Base-by-base conservation (phyloP, 2,329 filamentous ascomycete genomes). In the Aspergillus neotritici region DNA sequence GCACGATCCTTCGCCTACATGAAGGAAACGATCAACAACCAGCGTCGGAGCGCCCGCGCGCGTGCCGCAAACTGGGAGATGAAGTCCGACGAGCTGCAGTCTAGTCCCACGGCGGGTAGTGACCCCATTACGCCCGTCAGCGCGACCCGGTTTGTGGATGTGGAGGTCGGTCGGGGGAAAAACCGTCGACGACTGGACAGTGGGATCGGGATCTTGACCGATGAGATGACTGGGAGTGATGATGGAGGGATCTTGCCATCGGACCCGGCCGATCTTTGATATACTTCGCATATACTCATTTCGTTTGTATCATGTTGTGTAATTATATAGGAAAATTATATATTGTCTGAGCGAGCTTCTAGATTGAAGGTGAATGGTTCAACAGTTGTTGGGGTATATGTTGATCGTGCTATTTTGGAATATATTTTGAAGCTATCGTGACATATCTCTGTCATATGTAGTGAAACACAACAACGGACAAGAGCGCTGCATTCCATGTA, bases 81-180 rank as follows among this genome's bases (percentile, higher is more conserved):
- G 11, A 61, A 60, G 41, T 65, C 64, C 9, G 63, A 67, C 17
- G 62, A 64, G 34, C 52, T 64, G 37, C 62, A 64, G 41, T 62
- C 56, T 34, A 44, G 49, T 13, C 53, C 45, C 11, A 48, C 54
- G 37, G 51, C 54, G 40, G 64, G 57, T 21, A 68, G 62, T 39
- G 65, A 66, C 17, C 67, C 71, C 3, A 65, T 72, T 30, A 73
- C 71, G 1, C 70, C 70, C 2, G 60, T 66, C 25, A 67, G 62
- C 42, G 60, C 62, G 44, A 64, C 62, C 4, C 60, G 68, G 12
- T 73, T 69, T 49, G 64, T 64, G 16, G 66, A 73, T 50, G 60
- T 68, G n/a, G 65, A 68, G 45, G 49, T 65, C 41, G 64, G 62
- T 4, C 58, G 64, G 41, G 68, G 63, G 31, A 69, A 64, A 49